Conservation (phyloP, 2,329 filamentous ascomycete species). For the Talaromyces sp. region DNA sequence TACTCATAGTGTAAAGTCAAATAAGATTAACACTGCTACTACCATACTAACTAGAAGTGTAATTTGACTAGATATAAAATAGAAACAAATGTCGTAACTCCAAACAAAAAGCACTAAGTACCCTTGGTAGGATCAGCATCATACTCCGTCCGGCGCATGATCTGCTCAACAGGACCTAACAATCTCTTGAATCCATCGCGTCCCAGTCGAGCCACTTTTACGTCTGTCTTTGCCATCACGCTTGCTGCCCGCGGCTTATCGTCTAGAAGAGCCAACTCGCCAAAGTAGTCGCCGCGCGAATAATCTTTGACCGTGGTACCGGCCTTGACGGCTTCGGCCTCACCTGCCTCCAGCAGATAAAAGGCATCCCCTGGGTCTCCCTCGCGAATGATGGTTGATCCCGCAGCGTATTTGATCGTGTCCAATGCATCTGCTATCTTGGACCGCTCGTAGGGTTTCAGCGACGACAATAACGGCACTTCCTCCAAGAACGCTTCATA, state of each 20-base stretch:
- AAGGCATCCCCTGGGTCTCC: slow-evolving; percentile 90
- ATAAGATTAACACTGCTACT: not conserved
- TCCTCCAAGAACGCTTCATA: slow-evolving; percentile 97
- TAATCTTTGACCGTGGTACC: slow-evolving; percentile 75
- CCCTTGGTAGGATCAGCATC: slow-evolving; percentile 26
- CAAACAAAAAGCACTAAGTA: not conserved
- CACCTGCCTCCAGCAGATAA: slow-evolving; percentile 82
- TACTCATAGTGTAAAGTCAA: not conserved
- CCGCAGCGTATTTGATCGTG: slow-evolving; percentile 76
- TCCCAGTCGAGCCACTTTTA: slow-evolving; percentile 88
- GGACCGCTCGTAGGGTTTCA: slow-evolving; percentile 89
- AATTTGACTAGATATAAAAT: not conserved
- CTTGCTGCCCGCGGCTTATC: slow-evolving; percentile 90
- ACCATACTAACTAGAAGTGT: not conserved
- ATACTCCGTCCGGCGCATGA: slow-evolving; percentile 70
- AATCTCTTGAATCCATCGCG: slow-evolving; percentile 94
- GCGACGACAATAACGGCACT: slow-evolving; percentile 75
- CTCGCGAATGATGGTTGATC: slow-evolving; percentile 81
- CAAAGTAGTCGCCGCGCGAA: slow-evolving; percentile 92
- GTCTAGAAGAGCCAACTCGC: slow-evolving; percentile 88
- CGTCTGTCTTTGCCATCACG: slow-evolving; percentile 75
- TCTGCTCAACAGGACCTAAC: slow-evolving; percentile 86
- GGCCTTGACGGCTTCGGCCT: slow-evolving; percentile 82
- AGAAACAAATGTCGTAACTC: slow-evolving; percentile 7
- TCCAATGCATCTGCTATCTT: slow-evolving; percentile 97